Evolutionary conservation across 2,329 filamentous ascomycete species (phyloP), one percentile per base, ranked within the genome.

Genomic region (Fusarium aywerte): DNA sequence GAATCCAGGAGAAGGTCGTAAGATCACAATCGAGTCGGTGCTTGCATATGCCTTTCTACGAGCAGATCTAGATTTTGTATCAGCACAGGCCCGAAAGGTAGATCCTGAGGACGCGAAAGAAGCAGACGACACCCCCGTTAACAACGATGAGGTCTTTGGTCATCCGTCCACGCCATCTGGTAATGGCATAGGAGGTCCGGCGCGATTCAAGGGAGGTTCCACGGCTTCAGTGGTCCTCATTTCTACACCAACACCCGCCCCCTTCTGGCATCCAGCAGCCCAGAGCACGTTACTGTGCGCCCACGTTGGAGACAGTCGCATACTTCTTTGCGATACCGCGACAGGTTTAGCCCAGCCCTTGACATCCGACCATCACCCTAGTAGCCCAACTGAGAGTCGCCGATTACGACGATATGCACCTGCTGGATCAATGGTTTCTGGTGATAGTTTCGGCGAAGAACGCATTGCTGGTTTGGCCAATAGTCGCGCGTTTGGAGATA

Each of bases 381-480:
- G 89, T n/a, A 88, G 91, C 6, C 96, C 96, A 0, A 84, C 89
- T 55, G 96, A 99, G 81, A 90, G 91, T 11, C 89, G 88, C 39
- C 88, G 96, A 9, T 85, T 99, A 23, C 90, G 94, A 42, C 90
- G 94, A 47, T 98, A 94, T 76, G 92, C 93, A 2, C 81, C 82
- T 33, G 88, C 91, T 29, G 90, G 84, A 25, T 85, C 90, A 4
- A 95, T 98, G 76, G 90, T 97, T 18, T 96, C 95, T 23, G 80
- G 79, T 0, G 96, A 99, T 80, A 96, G 92, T 32, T 99, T 99
- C 77, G 96, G 96, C 75, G 96, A 99, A 80, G 94, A 98, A 80
- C 93, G 96, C 70, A 96, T 99, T 78, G 90, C 90, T 15, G 95
- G 96, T 0, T 85, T 99, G 1, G 96, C 96, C 70, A 99, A 99